A percentile compares a stretch with the other conserved stretches of the same genome.
Evolutionary conservation across 805 yeast genomes (phyloP).

Genomic region (Cyberlindnera mycetangii): DNA sequence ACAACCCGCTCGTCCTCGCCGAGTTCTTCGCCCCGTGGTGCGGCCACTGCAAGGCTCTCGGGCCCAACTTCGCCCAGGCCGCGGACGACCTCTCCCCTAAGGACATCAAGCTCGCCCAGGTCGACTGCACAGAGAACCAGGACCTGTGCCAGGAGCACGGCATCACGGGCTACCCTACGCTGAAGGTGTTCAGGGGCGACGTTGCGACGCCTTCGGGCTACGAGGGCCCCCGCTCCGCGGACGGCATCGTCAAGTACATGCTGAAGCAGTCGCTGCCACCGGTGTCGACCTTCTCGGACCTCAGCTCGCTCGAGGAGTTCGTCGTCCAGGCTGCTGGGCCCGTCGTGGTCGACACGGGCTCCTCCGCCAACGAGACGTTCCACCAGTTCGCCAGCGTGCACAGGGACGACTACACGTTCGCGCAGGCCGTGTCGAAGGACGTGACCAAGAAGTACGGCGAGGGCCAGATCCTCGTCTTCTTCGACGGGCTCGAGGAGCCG

Average conservation of each 20-base stretch:
- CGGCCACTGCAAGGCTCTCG: slow-evolving; percentile 89
- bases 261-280: slow-evolving; percentile 78
- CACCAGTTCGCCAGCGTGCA: slow-evolving; percentile 54
- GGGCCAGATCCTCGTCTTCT: slow-evolving; percentile 30
- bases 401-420: slow-evolving; percentile 65
- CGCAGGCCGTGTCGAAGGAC: slow-evolving; percentile 40
- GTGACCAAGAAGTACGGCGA: slow-evolving; percentile 34
- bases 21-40: slow-evolving; percentile 98
- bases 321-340: slow-evolving; percentile 45
- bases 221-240: slow-evolving; percentile 81
- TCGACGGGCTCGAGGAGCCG: slow-evolving; percentile 32
- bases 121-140: slow-evolving; percentile 79
- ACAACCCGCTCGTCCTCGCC: slow-evolving; percentile 76
- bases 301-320: slow-evolving; percentile 48
- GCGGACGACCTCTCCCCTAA: slow-evolving; percentile 60
- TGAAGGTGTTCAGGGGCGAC: slow-evolving; percentile 64
- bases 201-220: slow-evolving; percentile 55
- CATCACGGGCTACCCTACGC: slow-evolving; percentile 80
- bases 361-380: slow-evolving; percentile 55
- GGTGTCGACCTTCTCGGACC: slow-evolving; percentile 48
- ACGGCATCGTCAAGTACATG: slow-evolving; percentile 76
- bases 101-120: slow-evolving; percentile 71
- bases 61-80: slow-evolving; percentile 76
- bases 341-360: slow-evolving; percentile 55
- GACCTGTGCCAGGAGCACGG: slow-evolving; percentile 66